Conservation (phyloP, 176 grass and related monocot genomes). For the Calamus simplicifolius region DNA sequence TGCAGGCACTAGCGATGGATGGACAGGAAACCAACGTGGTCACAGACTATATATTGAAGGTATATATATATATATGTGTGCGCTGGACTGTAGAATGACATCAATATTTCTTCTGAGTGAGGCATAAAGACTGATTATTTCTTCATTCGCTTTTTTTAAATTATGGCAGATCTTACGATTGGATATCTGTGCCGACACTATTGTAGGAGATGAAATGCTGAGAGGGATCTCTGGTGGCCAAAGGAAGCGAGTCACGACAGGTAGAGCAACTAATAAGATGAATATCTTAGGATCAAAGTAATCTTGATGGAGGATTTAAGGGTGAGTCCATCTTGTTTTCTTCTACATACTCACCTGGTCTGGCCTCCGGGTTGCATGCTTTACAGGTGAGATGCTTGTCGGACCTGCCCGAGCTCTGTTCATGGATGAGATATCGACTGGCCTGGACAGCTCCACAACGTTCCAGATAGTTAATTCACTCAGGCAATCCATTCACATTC, state of each 20-base stretch:
- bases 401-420: slow-evolving; percentile 49
- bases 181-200: slow-evolving; percentile 58
- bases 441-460: slow-evolving; percentile 57
- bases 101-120: no score
- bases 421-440: slow-evolving; percentile 78
- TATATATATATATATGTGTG: slow-evolving; percentile 6
- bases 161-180: slow-evolving; percentile 39
- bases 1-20: slow-evolving; percentile 34
- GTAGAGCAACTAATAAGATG: slow-evolving; percentile 1
- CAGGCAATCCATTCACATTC: slow-evolving; percentile 39
- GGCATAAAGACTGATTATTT: no score
- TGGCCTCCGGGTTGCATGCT: no score
- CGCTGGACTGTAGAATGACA: no score
- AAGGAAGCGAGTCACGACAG: slow-evolving; percentile 52
- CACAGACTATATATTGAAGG: slow-evolving; percentile 51
- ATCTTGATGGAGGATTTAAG: no score
- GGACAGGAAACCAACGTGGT: slow-evolving; percentile 49
- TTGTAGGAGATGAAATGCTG: slow-evolving; percentile 49
- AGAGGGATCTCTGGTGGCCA: slow-evolving; percentile 58
- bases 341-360: no score
- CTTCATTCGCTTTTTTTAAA: no score
- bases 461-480: slow-evolving; percentile 59
- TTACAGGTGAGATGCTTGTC: slow-evolving; percentile 59
- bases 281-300: no score
- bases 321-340: no score